Evolutionary conservation across 2,329 filamentous ascomycete genomes (phyloP).

Genomic region (Cladobotryum protrusum): DNA sequence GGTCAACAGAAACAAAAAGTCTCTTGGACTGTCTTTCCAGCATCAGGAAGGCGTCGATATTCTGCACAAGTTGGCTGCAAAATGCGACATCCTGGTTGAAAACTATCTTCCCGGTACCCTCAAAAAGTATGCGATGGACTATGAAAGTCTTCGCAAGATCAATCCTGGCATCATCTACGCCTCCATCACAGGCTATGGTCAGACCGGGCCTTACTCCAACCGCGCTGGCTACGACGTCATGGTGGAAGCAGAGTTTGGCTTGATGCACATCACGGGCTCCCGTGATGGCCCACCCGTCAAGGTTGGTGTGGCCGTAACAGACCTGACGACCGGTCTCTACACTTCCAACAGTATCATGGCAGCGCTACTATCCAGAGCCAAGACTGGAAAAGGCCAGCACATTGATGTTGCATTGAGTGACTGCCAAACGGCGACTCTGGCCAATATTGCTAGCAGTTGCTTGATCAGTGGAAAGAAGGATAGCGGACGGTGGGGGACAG

Average conservation of each 20-base stretch:
- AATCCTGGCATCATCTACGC: conserved; percentile 89
- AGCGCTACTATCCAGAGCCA: conserved; percentile 68
- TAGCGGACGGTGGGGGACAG: conserved; percentile 88
- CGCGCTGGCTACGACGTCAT: conserved; percentile 97
- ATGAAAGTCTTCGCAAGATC: conserved; percentile 68
- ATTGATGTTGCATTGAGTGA: conserved; percentile 89
- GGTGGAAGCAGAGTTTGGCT: conserved; percentile 95
- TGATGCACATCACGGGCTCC: conserved; percentile 96
- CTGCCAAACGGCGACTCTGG: conserved; percentile 87
- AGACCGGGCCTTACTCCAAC: conserved; percentile 82
- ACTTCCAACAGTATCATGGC: conserved; percentile 95
- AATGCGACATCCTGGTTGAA: conserved; percentile 90
- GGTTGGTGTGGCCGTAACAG: conserved; percentile 94
- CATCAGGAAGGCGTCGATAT: conserved; percentile 78
- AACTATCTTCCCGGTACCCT: conserved; percentile 90
- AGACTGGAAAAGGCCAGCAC: conserved; percentile 77
- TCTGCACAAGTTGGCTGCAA: conserved; percentile 73
- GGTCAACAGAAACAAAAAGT: conserved; percentile 98
- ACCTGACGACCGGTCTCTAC: conserved; percentile 91
- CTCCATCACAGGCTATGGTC: conserved; percentile 94
- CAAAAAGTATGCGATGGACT: conserved; percentile 89
- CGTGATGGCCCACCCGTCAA: conserved; percentile 90
- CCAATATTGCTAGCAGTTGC: conserved; percentile 92
- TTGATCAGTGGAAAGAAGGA: conserved; percentile 85
- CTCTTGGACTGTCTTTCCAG: conserved; percentile 84